Conservation (phyloP, 257 asterid genomes). For the Nicotiana tomentosiformis region DNA sequence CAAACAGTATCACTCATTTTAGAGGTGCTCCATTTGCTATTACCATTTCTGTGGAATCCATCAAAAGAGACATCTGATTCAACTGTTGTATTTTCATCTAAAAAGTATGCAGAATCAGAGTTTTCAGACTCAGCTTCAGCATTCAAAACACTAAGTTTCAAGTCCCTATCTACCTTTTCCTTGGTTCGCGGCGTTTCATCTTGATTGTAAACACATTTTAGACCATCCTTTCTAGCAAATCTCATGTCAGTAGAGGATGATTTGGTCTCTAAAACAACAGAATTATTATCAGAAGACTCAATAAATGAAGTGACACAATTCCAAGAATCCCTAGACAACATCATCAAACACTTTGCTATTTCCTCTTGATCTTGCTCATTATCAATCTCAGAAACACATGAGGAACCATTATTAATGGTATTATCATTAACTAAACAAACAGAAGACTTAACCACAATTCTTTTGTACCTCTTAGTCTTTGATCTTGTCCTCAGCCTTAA, state of each 20-base stretch:
- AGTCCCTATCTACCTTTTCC: conserved; percentile 26
- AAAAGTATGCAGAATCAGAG: conserved; percentile 90
- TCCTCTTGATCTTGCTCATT: conserved; percentile 63
- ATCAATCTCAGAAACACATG: conserved; percentile 74
- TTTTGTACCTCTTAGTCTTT: conserved; percentile 47
- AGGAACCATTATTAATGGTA: conserved; percentile 31
- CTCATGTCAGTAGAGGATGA: conserved; percentile 64
- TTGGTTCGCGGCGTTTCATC: conserved; percentile 19
- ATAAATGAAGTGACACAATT: conserved; percentile 61
- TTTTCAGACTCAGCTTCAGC: conserved; percentile 36
- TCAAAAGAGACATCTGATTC: conserved; percentile 72
- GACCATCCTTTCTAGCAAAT: conserved; percentile 19
- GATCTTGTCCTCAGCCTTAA: conserved; percentile 31
- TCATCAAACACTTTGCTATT: conserved; percentile 68
- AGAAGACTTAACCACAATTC: conserved; percentile 36
- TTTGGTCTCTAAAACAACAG: conserved; percentile 73
- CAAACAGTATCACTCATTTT: conserved; percentile 16
- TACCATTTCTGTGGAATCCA: conserved; percentile 24
- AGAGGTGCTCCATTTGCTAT: conserved; percentile 21
- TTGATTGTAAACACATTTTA: conserved; percentile 11
- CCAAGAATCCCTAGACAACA: conserved; percentile 71
- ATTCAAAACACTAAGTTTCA: conserved; percentile 27
- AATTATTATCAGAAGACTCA: conserved; percentile 80
- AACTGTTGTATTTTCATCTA: conserved; percentile 56
- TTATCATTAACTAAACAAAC: conserved; percentile 16